Conservation (phyloP, 2,329 filamentous ascomycete species). For the Blastomyces parvus region DNA sequence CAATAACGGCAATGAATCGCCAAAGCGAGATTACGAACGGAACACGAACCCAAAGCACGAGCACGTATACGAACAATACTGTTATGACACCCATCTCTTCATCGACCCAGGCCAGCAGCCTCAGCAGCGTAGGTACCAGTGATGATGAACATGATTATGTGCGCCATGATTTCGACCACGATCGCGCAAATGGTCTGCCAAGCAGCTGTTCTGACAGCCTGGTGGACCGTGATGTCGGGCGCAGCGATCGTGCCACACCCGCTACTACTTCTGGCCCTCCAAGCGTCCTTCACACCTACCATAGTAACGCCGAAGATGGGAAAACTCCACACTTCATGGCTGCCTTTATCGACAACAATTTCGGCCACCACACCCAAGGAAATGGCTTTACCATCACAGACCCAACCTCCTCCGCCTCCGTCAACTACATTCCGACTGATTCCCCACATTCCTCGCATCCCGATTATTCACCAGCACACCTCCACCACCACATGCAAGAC, state of each 20-base stretch:
- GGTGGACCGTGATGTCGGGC: not conserved
- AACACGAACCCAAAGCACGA: constrained; percentile 30
- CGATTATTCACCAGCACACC: not conserved
- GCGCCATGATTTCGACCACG: constrained; percentile 15
- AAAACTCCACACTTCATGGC: constrained; percentile 11
- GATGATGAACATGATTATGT: constrained; percentile 29
- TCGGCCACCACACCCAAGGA: constrained; percentile 10
- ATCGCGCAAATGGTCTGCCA: not conserved
- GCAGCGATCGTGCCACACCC: not conserved
- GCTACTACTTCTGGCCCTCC: not conserved
- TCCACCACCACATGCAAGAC: not conserved
- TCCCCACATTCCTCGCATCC: constrained; percentile 7
- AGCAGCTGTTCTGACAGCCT: constrained; percentile 1
- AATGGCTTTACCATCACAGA: constrained; percentile 9
- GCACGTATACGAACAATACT: constrained; percentile 34
- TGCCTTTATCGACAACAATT: constrained; percentile 15
- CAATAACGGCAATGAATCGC: constrained; percentile 27
- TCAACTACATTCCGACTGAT: constrained; percentile 6
- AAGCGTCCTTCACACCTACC: not conserved
- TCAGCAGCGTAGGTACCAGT: constrained; percentile 32
- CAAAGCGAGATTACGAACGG: constrained; percentile 28
- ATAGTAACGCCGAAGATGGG: not conserved
- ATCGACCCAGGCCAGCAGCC: constrained; percentile 38
- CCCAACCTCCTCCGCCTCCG: constrained; percentile 10
- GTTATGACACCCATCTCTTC: constrained; percentile 34